phyloP scores from a whole-genome alignment of 805 yeast species.

The Yarrowia sp. region DNA sequence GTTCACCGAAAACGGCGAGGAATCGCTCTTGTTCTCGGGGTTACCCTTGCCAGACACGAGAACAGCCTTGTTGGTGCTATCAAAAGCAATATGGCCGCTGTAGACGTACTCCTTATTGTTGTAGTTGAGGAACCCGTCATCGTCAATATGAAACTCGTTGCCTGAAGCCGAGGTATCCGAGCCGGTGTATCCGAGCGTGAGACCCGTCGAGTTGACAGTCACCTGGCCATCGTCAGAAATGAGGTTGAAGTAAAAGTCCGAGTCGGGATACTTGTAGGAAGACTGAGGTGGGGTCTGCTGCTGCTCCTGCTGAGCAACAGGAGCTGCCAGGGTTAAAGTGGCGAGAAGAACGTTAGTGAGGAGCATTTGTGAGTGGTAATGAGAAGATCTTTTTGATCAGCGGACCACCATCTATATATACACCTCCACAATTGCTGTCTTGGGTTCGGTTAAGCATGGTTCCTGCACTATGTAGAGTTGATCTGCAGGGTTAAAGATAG shows the following conservation, averaged over 20 bases:
- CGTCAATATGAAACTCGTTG: conserved; percentile 24
- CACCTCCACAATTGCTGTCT: too few relatives aligned
- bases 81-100: conserved; percentile 11
- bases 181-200: conserved; percentile 13
- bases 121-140: conserved; percentile 22
- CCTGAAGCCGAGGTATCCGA: conserved; percentile 6
- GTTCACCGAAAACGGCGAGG: neutral
- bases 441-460: neutral
- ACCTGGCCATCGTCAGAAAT: conserved; percentile 11
- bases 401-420: neutral
- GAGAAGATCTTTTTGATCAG: neutral
- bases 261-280: conserved; percentile 6
- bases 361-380: neutral
- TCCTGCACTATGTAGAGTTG: neutral
- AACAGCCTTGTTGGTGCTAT: conserved; percentile 15
- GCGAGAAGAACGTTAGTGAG: conserved; percentile 1
- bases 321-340: neutral
- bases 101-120: conserved; percentile 12
- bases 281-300: neutral
- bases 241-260: conserved; percentile 20
- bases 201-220: conserved; percentile 3
- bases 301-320: neutral
- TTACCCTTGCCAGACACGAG: neutral
- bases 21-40: conserved; percentile 1
- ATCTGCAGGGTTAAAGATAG: neutral